Base-by-base conservation (phyloP, 495 filamentous ascomycete genomes). In the Aspergillus ellipticus region DNA sequence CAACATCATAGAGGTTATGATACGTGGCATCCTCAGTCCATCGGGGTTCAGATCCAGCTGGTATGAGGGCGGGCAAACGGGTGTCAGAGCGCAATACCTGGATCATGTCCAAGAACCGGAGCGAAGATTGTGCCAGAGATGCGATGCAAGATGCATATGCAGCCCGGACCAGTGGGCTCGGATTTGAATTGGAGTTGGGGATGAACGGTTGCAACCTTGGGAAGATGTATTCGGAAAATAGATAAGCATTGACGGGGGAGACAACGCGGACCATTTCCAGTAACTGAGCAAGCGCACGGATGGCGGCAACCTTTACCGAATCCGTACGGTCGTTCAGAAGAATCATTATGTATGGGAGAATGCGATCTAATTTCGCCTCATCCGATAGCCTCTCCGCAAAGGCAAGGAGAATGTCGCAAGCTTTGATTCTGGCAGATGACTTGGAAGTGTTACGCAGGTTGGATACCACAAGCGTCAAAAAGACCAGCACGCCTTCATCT, bases 211-310 rank as follows among this genome's bases (percentile, higher is more conserved):
- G 82, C 61, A 97, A 80, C 33, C 89, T 81, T 3, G 88, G 91
- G 54, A 97, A 83, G 29, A 99, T 87, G 70, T 97, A 99, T 63
- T 97, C 94, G 0, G 93, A 87, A 66, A 97, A 97, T 3, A 97
- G 79, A 72, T 96, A 89, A 13, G 93, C 91, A 69, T 99, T 99
- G 48, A 97, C 87, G 0, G 93, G 95, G 1, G 92, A 96, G 9
- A 93, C 87, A 4, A 92, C 85, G 16, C 82, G 82, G 15, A 99
- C 90, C 60, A 96, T 80, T 63, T 90, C 89, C 55, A 97, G 78
- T 54, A 97, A 79, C 62, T 96, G 92, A 2, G 92, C 89, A 61
- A 97, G 76, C 7, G 89, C 86, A 41, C 92, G 83, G 42, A 97
- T 80, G 15, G 92, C 92, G 24, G 90, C 84, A 21, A 95, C 81